A percentile compares a stretch with the other conserved stretches of the same genome.
These are phyloP conservation scores for Aspergillus flavus DNA, from an alignment of 2,329 filamentous ascomycete genomes.

Conservation along the genomic window DNA sequence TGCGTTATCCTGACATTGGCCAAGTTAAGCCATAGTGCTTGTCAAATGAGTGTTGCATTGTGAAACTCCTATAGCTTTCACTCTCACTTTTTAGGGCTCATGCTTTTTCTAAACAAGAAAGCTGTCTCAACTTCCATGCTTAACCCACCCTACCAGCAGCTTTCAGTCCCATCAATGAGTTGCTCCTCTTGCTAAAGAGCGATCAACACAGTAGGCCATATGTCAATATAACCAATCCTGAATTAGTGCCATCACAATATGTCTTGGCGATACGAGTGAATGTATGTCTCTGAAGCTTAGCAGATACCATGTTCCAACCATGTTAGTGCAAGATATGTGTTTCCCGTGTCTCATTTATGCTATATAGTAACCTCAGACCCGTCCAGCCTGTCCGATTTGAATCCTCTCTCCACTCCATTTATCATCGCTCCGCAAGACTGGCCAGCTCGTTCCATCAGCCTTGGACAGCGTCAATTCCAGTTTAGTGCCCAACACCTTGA, in stretches of 20 bases:
- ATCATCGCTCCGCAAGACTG: slow-evolving; percentile 80
- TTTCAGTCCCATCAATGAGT: background rate
- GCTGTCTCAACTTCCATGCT: background rate
- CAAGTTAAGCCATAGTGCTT: background rate
- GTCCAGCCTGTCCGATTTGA: slow-evolving; percentile 80
- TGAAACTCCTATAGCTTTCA: background rate
- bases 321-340: slow-evolving; percentile 4
- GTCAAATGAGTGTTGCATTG: background rate
- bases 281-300: background rate
- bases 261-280: background rate
- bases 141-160: background rate
- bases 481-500: slow-evolving; percentile 86
- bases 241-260: background rate
- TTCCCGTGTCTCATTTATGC: slow-evolving; percentile 1
- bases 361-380: slow-evolving; percentile 41
- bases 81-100: background rate
- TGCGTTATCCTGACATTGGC: background rate
- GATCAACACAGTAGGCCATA: background rate
- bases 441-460: slow-evolving; percentile 79
- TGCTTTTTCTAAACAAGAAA: background rate
- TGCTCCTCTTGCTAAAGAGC: background rate
- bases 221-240: background rate
- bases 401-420: slow-evolving; percentile 75
- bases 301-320: background rate
- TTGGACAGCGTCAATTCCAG: slow-evolving; percentile 76